Percentiles rank a stretch among this genome's conserved stretches.
Evolutionary conservation across 208 protist species (phyloP).

Genomic region (Acanthamoeba quina): DNA sequence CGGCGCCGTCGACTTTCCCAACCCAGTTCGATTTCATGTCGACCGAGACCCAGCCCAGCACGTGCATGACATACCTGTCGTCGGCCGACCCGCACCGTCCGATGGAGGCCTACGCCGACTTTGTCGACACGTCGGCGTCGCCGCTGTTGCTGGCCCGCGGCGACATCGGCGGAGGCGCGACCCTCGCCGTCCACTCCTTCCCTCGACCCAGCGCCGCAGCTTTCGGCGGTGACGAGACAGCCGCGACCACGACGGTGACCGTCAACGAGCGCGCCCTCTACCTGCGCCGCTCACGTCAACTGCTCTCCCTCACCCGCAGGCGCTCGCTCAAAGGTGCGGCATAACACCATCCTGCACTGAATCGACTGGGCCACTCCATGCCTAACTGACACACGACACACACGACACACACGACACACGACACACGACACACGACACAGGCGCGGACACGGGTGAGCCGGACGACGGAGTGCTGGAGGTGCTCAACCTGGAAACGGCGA

Average conservation of each 20-base stretch:
- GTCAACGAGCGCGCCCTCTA: slow-evolving; percentile 61
- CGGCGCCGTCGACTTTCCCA: background rate
- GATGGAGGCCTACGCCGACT: slow-evolving; percentile 33
- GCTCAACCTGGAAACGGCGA: slow-evolving; percentile 6
- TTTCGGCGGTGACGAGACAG: background rate
- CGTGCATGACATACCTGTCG: slow-evolving; percentile 20
- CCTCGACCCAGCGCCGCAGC: background rate
- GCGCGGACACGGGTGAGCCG: background rate
- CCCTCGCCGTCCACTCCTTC: background rate
- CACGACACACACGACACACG: background rate
- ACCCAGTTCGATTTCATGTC: slow-evolving; percentile 55
- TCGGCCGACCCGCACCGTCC: slow-evolving; percentile 48
- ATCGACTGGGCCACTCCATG: background rate
- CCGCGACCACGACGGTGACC: background rate
- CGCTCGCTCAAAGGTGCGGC: slow-evolving; percentile 4
- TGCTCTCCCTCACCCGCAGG: slow-evolving; percentile 19
- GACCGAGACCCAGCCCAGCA: background rate
- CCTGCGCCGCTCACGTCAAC: slow-evolving; percentile 24
- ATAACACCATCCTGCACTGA: background rate
- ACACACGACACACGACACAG: background rate
- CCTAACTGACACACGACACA: background rate
- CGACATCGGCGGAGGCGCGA: background rate
- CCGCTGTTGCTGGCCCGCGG: background rate
- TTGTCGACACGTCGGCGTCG: background rate
- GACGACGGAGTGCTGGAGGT: slow-evolving; percentile 51